phyloP scores from a whole-genome alignment of 2,329 filamentous ascomycete species.

The Neopestalotiopsis rosae region DNA sequence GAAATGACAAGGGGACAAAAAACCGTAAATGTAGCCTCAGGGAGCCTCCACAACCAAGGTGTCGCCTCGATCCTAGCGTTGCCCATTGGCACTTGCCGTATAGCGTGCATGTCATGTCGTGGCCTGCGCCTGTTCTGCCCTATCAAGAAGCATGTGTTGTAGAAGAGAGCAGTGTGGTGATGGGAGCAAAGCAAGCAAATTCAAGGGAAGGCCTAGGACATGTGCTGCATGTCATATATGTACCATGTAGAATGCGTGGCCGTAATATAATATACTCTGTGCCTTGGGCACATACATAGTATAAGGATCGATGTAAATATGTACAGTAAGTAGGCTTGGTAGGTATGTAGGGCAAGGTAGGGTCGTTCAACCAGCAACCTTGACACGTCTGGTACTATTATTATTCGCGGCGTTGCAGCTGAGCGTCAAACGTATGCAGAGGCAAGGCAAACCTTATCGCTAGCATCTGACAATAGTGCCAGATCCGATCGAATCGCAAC shows the following conservation, averaged over 20 bases:
- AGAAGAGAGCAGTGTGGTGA: background rate
- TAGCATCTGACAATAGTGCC: slow-evolving; percentile 6
- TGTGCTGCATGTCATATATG: background rate
- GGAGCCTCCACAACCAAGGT: background rate
- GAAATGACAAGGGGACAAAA: background rate
- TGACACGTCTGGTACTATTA: slow-evolving; percentile 2
- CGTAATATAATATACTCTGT: slow-evolving; percentile 1
- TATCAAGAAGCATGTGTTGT: background rate
- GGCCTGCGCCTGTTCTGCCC: background rate
- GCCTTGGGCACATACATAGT: background rate
- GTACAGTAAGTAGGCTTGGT: background rate
- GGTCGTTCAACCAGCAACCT: background rate
- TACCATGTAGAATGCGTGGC: slow-evolving; percentile 1
- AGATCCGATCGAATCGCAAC: slow-evolving; percentile 13
- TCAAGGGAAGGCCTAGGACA: background rate
- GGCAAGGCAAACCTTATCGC: slow-evolving; percentile 8
- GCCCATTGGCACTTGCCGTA: background rate
- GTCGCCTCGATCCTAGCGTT: background rate
- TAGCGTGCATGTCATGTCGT: background rate
- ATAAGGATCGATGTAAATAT: too few relatives aligned
- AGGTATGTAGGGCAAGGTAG: background rate
- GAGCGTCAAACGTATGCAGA: slow-evolving; percentile 3
- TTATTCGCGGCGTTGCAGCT: background rate
- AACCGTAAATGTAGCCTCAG: background rate
- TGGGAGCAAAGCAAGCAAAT: background rate